phyloP scores from a whole-genome alignment of 768 basidiomycete species.

The Phanerochaete carnosa region DNA sequence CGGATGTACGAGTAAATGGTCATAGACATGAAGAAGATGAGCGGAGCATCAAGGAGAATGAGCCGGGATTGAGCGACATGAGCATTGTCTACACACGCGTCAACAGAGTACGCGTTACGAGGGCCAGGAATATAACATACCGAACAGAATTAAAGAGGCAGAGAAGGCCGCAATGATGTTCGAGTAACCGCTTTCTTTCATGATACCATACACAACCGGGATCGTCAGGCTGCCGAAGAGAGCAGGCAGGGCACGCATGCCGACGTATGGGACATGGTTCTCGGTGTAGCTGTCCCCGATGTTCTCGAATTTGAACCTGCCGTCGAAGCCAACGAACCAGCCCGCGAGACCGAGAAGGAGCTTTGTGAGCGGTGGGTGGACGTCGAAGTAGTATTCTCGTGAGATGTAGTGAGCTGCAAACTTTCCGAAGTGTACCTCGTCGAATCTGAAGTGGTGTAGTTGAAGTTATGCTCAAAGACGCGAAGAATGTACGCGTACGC shows the following conservation, averaged over 20 bases:
- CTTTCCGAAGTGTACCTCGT: constrained; percentile 98
- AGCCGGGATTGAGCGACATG: constrained; percentile 96
- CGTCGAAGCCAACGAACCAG: constrained; percentile 96
- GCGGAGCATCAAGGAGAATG: constrained; percentile 89
- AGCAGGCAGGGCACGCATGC: constrained; percentile 90
- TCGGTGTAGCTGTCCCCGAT: constrained; percentile 92
- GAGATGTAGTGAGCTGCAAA: constrained; percentile 93
- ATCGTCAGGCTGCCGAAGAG: constrained; percentile 88
- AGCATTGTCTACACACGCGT: constrained; percentile 75
- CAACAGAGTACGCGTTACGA: neutral
- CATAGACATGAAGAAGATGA: constrained; percentile 94
- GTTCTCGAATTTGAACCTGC: constrained; percentile 88
- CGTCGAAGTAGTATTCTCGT: constrained; percentile 98
- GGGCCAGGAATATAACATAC: constrained; percentile 43
- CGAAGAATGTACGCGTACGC: constrained; percentile 30
- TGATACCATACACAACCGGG: constrained; percentile 90
- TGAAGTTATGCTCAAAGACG: neutral
- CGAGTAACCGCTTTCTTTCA: constrained; percentile 98
- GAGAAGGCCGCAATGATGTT: constrained; percentile 89
- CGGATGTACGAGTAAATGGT: constrained; percentile 92
- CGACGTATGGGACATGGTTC: constrained; percentile 88
- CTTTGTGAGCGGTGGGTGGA: constrained; percentile 97
- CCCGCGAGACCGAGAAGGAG: constrained; percentile 91
- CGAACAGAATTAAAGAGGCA: constrained; percentile 81
- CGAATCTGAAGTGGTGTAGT: constrained; percentile 57